Conservation (phyloP, 2,329 filamentous ascomycete species). For the Cercospora sojina region DNA sequence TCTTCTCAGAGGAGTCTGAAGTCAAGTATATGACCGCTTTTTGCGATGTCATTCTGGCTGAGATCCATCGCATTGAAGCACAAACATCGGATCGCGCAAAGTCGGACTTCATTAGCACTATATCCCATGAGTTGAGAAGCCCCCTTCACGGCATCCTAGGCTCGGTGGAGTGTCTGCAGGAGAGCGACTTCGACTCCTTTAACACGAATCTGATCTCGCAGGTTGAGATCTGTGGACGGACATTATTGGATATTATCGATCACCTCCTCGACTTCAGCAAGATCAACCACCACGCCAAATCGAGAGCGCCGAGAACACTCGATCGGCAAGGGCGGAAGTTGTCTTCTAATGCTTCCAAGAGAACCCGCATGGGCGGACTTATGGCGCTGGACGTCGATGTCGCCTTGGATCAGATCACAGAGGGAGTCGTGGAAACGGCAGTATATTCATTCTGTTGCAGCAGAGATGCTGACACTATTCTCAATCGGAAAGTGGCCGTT, state of each 20-base stretch:
- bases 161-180: constrained; percentile 51
- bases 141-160: constrained; percentile 52
- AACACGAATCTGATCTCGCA: constrained; percentile 49
- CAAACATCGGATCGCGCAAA: constrained; percentile 50
- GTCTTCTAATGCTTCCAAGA: constrained; percentile 15
- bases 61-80: constrained; percentile 43
- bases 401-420: constrained; percentile 49
- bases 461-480: constrained; percentile 24
- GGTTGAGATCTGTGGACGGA: constrained; percentile 52
- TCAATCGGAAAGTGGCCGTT: constrained; percentile 44
- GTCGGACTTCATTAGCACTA: constrained; percentile 53
- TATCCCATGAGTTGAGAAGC: constrained; percentile 54
- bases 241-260: constrained; percentile 50
- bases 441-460: constrained; percentile 38
- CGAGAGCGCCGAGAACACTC: constrained; percentile 9
- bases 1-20: constrained; percentile 44
- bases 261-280: constrained; percentile 48
- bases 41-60: constrained; percentile 45
- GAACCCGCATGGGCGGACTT: constrained; percentile 25
- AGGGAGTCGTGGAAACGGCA: constrained; percentile 58
- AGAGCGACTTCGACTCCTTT: constrained; percentile 43
- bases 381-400: constrained; percentile 33
- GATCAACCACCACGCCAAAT: constrained; percentile 41
- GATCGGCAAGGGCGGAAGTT: constrained; percentile 15
- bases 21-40: constrained; percentile 44